phyloP scores from a whole-genome alignment of 495 filamentous ascomycete species.

The Trichoderma parareesei region DNA sequence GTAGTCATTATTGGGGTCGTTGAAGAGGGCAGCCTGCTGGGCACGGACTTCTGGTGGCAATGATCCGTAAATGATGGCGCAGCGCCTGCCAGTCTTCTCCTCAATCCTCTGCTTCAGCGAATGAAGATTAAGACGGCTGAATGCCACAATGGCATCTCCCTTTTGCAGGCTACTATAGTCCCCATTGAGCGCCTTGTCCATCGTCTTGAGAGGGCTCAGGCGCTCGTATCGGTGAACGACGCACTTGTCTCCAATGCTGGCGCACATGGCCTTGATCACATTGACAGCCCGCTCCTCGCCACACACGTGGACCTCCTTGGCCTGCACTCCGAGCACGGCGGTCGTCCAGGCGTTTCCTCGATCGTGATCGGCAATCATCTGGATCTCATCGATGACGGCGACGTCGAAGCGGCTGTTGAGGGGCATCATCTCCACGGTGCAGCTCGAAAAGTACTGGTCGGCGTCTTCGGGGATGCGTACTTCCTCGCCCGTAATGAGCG shows the following conservation, averaged over 20 bases:
- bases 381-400: constrained; percentile 95
- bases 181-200: constrained; percentile 51
- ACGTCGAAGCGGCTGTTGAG: constrained; percentile 66
- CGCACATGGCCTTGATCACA: constrained; percentile 71
- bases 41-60: constrained; percentile 88
- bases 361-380: constrained; percentile 77
- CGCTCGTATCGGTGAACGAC: constrained; percentile 74
- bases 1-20: constrained; percentile 37
- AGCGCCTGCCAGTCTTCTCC: constrained; percentile 59
- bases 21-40: constrained; percentile 56
- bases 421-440: constrained; percentile 95
- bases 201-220: constrained; percentile 65
- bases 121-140: constrained; percentile 76
- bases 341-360: constrained; percentile 98
- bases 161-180: constrained; percentile 62
- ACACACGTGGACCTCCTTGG: constrained; percentile 86
- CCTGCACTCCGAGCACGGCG: constrained; percentile 77
- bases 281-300: constrained; percentile 80
- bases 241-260: constrained; percentile 72
- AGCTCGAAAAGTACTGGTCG: constrained; percentile 55
- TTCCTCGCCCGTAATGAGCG: constrained; percentile 89
- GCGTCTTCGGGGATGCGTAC: constrained; percentile 47
- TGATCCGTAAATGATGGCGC: constrained; percentile 87
- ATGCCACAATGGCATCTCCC: constrained; percentile 84
- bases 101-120: constrained; percentile 73